A percentile compares a stretch with the other conserved stretches of the same genome.
Conservation (phyloP, 2,329 filamentous ascomycete species). For the Capronia epimyces region DNA sequence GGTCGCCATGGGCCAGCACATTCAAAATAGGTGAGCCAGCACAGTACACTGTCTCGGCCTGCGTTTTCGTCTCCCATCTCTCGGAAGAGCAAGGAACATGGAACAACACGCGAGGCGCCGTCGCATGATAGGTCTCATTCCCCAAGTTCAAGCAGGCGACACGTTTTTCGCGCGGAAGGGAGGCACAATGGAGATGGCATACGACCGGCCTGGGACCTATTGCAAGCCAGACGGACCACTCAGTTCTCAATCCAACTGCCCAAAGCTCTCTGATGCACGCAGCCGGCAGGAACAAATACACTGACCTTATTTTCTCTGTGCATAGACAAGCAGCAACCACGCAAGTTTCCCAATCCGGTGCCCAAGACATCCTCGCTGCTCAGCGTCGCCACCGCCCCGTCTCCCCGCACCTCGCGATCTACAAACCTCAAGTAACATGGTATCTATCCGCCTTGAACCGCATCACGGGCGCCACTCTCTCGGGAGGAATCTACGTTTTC, state of each 20-base stretch:
- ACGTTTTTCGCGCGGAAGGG: too few relatives aligned
- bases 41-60: conserved; percentile 17
- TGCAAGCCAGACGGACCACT: too few relatives aligned
- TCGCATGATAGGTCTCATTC: too few relatives aligned
- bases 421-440: conserved; percentile 82
- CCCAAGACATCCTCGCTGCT: conserved; percentile 63
- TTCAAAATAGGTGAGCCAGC: conserved; percentile 40
- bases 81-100: neutral
- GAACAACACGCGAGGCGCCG: neutral
- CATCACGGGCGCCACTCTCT: conserved; percentile 71
- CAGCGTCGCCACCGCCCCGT: conserved; percentile 80
- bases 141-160: too few relatives aligned
- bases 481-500: conserved; percentile 72
- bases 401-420: conserved; percentile 79
- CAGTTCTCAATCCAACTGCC: too few relatives aligned
- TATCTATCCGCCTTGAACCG: conserved; percentile 71
- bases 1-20: conserved; percentile 39
- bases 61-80: neutral
- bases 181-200: too few relatives aligned
- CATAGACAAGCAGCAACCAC: conserved; percentile 31
- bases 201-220: too few relatives aligned
- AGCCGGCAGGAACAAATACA: too few relatives aligned
- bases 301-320: neutral
- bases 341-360: conserved; percentile 53
- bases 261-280: too few relatives aligned